Base-by-base conservation (phyloP, 306 rosid species). In the Urtica urens region DNA sequence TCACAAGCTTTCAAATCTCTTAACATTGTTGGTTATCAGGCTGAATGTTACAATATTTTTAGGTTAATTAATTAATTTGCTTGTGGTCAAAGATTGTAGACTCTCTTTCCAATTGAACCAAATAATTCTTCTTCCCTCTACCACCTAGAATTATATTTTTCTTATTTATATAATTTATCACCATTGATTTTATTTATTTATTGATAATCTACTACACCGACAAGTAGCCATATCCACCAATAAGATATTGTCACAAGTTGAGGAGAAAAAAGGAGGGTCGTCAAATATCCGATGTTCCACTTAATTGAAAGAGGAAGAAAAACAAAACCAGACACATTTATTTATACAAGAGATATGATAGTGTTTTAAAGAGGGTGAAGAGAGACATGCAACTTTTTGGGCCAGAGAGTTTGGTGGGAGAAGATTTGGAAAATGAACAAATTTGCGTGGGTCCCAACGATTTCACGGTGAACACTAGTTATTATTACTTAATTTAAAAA, bases 371-470 rank as follows among this genome's bases (percentile, higher is more conserved):
- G 22, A 29, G 14, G 3, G n/a, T 39, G 23, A 59, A 15, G 14
- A 12, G 28, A 51, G 57, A 38, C 16, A 17, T 4, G 18, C 11
- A 9, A 20, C 27, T 38, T 25, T 42, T 35, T 28, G 4, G n/a
- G 6, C 6, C 11, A 15, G 41, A 17, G 15, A 55, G 59, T 68
- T 62, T 17, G 70, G 65, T 53, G 22, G 46, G 15, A 30, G n/a
- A n/a, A 51, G 40, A 24, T 51, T 53, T 15, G 59, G 34, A 47
- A 62, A 50, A 19, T 8, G 24, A 23, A 24, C 31, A 24, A 46
- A 41, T 10, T 41, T 26, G 1, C 1, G 12, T 46, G 53, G 24
- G 53, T 48, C 8, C 21, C 29, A 53, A 19, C 57, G 29, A 7
- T 27, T 18, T 60, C 59, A 61, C 54, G 28, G 40, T 55, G 14